Conservation (phyloP, 1,284 basidiomycete species). For the Fomitiporia mediterranea region DNA sequence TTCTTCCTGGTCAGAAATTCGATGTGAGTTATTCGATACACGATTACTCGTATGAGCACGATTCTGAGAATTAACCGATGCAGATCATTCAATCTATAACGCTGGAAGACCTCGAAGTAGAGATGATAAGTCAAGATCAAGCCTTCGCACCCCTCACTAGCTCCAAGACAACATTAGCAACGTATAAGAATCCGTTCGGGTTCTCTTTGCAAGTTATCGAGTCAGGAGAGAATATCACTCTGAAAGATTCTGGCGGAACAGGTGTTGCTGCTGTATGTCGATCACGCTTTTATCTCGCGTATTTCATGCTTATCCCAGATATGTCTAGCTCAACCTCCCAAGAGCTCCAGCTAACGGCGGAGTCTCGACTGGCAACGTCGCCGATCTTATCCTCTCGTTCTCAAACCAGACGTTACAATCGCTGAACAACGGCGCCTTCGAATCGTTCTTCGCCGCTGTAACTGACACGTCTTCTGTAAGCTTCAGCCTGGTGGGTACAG, state of each 20-base stretch:
- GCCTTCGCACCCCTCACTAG: slow-evolving; percentile 56
- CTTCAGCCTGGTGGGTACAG: slow-evolving; percentile 52
- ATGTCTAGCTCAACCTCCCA: slow-evolving; percentile 51
- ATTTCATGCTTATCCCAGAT: neutral
- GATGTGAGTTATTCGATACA: slow-evolving; percentile 31
- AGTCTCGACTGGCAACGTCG: slow-evolving; percentile 65
- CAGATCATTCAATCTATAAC: slow-evolving; percentile 66
- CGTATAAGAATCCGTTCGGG: slow-evolving; percentile 74
- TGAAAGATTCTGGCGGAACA: slow-evolving; percentile 42
- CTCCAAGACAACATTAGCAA: slow-evolving; percentile 57
- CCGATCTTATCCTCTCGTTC: slow-evolving; percentile 53
- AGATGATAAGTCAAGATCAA: slow-evolving; percentile 47
- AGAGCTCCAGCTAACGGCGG: slow-evolving; percentile 48
- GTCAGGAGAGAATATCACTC: slow-evolving; percentile 49
- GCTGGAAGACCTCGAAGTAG: slow-evolving; percentile 56
- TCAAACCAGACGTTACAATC: slow-evolving; percentile 52
- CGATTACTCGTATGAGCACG: too few relatives aligned
- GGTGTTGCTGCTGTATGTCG: slow-evolving; percentile 49
- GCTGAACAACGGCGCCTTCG: slow-evolving; percentile 51
- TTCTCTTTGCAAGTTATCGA: slow-evolving; percentile 67
- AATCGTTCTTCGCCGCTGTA: slow-evolving; percentile 53
- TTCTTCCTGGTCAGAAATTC: slow-evolving; percentile 60
- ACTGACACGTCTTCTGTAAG: slow-evolving; percentile 45
- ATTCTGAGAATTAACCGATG: neutral
- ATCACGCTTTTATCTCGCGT: neutral